A percentile compares a stretch with the other conserved stretches of the same genome.
Conservation (phyloP, 495 filamentous ascomycete genomes). For the Staphylotrichum tortipilum region DNA sequence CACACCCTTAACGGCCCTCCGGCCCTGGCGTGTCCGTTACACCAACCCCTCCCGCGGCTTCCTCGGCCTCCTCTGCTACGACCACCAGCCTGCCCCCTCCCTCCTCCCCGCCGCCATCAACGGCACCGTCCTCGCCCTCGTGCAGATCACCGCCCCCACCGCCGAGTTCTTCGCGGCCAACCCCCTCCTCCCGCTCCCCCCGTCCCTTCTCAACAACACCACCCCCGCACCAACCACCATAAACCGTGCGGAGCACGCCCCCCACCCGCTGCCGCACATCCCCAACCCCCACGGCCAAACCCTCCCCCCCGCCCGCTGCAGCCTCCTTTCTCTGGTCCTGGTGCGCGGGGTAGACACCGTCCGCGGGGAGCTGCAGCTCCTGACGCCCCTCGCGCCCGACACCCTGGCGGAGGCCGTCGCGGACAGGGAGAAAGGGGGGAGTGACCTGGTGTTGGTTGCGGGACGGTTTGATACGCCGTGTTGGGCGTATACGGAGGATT, state of each 20-base stretch:
- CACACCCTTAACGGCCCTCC: slow-evolving; percentile 28
- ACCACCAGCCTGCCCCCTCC: slow-evolving; percentile 33
- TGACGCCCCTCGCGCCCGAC: slow-evolving; percentile 38
- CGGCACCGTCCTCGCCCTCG: slow-evolving; percentile 34
- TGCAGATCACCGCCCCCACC: slow-evolving; percentile 25
- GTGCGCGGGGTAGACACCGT: slow-evolving; percentile 46
- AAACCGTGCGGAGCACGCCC: no score
- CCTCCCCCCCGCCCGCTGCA: slow-evolving; percentile 38
- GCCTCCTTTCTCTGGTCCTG: slow-evolving; percentile 43
- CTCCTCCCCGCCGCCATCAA: slow-evolving; percentile 38
- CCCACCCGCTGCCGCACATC: slow-evolving; percentile 25
- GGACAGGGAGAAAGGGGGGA: slow-evolving; percentile 12
- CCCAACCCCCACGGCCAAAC: slow-evolving; percentile 30
- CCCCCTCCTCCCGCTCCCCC: neutral
- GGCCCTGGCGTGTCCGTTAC: slow-evolving; percentile 37
- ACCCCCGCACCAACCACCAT: neutral
- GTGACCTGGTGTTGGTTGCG: slow-evolving; percentile 44
- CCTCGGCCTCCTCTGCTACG: slow-evolving; percentile 38
- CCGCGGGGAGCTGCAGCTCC: slow-evolving; percentile 39
- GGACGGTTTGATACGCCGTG: slow-evolving; percentile 50
- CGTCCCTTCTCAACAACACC: neutral
- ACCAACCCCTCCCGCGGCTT: slow-evolving; percentile 22
- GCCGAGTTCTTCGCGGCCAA: slow-evolving; percentile 10
- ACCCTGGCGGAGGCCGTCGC: slow-evolving; percentile 16
- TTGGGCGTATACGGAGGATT: slow-evolving; percentile 50